Conservation (phyloP, 2,329 filamentous ascomycete species). For the Verticillium tricorpus region DNA sequence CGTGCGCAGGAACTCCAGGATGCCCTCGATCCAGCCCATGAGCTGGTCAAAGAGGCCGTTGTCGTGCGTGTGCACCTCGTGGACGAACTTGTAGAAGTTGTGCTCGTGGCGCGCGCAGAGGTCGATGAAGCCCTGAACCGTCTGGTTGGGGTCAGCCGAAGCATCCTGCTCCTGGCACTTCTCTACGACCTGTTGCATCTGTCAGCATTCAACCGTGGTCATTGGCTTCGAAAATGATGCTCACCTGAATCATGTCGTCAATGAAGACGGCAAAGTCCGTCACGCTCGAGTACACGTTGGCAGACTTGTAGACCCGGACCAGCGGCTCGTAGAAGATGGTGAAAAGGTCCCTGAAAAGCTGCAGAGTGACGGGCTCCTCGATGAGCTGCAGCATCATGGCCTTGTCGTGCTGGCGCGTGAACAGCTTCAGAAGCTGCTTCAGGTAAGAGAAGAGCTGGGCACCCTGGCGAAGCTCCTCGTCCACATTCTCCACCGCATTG, state of each 20-base stretch:
- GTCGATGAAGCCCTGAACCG: slow-evolving; percentile 96
- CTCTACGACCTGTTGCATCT: slow-evolving; percentile 46
- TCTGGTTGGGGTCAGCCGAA: slow-evolving; percentile 94
- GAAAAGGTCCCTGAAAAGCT: slow-evolving; percentile 91
- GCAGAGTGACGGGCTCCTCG: slow-evolving; percentile 95
- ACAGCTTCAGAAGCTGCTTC: slow-evolving; percentile 90
- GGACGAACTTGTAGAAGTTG: slow-evolving; percentile 98
- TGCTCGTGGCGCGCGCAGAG: slow-evolving; percentile 91
- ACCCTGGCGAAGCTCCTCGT: slow-evolving; percentile 82
- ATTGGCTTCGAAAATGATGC: not conserved
- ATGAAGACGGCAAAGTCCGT: slow-evolving; percentile 93
- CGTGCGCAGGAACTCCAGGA: slow-evolving; percentile 85
- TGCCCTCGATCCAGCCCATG: slow-evolving; percentile 96
- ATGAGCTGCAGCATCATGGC: slow-evolving; percentile 94
- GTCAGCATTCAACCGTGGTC: not conserved
- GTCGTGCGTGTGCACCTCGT: slow-evolving; percentile 95
- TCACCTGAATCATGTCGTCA: slow-evolving; percentile 75
- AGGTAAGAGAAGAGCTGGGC: slow-evolving; percentile 91
- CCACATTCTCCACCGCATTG: slow-evolving; percentile 84
- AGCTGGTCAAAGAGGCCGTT: slow-evolving; percentile 93
- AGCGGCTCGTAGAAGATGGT: slow-evolving; percentile 99
- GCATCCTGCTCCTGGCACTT: slow-evolving; percentile 70
- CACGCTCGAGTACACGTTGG: slow-evolving; percentile 95
- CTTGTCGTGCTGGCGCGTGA: slow-evolving; percentile 90
- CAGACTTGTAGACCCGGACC: slow-evolving; percentile 95